Evolutionary conservation across 768 basidiomycete species (phyloP).

Genomic region (Phallus indusiatus): DNA sequence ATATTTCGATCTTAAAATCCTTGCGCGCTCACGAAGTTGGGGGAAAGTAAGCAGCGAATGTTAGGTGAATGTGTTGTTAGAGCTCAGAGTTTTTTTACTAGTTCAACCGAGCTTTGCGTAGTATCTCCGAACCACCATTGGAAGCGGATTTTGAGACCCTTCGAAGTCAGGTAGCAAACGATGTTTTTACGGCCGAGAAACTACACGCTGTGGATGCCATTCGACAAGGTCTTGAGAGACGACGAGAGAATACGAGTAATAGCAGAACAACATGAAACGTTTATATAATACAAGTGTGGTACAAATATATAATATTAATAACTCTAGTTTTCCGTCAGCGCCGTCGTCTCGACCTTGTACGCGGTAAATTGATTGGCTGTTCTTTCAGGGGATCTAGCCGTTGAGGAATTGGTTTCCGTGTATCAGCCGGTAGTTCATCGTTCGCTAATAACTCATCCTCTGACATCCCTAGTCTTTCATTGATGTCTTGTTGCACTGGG

Average conservation of each 20-base stretch:
- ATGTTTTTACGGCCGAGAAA: slow-evolving; percentile 63
- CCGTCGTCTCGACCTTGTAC: neutral
- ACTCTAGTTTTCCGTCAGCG: neutral
- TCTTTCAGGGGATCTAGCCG: neutral
- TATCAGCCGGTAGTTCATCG: neutral
- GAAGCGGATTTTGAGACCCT: slow-evolving; percentile 37
- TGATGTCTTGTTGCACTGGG: neutral
- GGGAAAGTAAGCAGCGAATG: slow-evolving; percentile 36
- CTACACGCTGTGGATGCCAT: slow-evolving; percentile 39
- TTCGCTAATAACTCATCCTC: neutral
- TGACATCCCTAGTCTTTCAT: neutral
- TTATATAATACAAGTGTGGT: neutral
- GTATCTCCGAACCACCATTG: slow-evolving; percentile 40
- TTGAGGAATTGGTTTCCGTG: neutral
- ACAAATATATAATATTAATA: neutral
- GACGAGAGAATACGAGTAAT: neutral
- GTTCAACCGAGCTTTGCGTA: slow-evolving; percentile 46
- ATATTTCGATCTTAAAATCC: slow-evolving; percentile 40
- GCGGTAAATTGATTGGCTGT: slow-evolving; percentile 2
- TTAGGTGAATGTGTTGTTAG: neutral
- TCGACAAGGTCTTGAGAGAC: slow-evolving; percentile 1
- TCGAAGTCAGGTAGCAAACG: slow-evolving; percentile 49
- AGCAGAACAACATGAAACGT: neutral
- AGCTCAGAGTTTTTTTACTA: slow-evolving; percentile 17
- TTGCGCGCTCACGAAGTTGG: slow-evolving; percentile 41